Base-by-base conservation (phyloP, 2,329 filamentous ascomycete genomes). In the Aureobasidium musti region DNA sequence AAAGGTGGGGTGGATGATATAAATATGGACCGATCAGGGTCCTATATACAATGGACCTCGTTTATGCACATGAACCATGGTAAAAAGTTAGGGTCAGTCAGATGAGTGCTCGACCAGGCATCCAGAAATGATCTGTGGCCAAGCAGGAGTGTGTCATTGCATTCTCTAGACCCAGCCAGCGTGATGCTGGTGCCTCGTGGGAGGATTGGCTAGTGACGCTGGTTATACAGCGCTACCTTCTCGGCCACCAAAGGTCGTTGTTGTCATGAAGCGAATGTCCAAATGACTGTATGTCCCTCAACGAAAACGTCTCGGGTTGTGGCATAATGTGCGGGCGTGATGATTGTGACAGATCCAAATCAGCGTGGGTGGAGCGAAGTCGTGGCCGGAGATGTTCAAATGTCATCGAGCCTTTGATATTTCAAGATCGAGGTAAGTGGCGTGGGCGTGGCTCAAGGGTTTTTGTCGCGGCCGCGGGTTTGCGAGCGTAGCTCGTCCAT, bases 401-500 rank as follows among this genome's bases (percentile, higher is more conserved):
- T 21, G n/a, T 11, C 35, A 47, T 2, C n/a, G n/a, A 23, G 3
- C 43, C 3, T 21, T 4, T 1, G 3, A 21, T 11, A 13, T 13
- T 3, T 47, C 21, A 17, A 23, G 43, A 23, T 33, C 17, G 28
- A 52, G 17, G 6, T 5, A 19, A 33, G 17, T 33, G 17, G 49
- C 2, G 17, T 33, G 19, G 3, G 19, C 49, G 17, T 35, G 26
- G 4, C 26, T 59, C 54, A 59, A 14, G 37, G 68, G 33, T 53
- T 47, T 60, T 60, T 63, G 56, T 57, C 21, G n/a, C 67, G 70
- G 67, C 75, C 73, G 23, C 73, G 70, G 45, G 83, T 77, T 68
- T 84, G 82, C 7, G 78, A 74, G 70, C 79, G 82, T 49, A 85
- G 69, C 70, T 85, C 83, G 47, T 84, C 79, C 35, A 76, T 75